Conservation (phyloP, 495 filamentous ascomycete species). For the Tuber melanosporum region DNA sequence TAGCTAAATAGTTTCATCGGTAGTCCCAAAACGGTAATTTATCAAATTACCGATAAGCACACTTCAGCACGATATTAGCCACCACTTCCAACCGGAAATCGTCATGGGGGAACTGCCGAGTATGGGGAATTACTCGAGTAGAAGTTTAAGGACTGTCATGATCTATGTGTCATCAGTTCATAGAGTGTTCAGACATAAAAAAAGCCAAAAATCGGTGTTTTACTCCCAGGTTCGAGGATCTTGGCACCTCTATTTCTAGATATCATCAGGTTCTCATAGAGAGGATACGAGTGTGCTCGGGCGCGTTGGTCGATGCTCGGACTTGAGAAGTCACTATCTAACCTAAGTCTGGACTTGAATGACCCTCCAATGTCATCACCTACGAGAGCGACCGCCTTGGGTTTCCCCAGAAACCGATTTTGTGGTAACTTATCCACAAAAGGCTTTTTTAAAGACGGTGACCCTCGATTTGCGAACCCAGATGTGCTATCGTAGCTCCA, state of each 20-base stretch:
- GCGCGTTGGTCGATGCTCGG: neutral
- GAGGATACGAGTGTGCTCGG: neutral
- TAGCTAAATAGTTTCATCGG: neutral
- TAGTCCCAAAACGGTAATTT: neutral
- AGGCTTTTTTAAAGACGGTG: neutral
- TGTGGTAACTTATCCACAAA: neutral
- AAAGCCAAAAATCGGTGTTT: no score
- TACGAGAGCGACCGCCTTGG: neutral
- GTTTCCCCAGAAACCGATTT: neutral
- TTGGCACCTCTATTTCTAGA: no score
- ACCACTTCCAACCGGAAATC: neutral
- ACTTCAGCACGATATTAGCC: neutral
- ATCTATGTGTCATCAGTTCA: neutral
- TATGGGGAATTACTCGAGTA: neutral
- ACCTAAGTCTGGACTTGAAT: neutral
- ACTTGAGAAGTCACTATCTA: neutral
- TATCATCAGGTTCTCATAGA: neutral
- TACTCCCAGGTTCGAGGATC: no score
- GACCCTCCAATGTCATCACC: neutral
- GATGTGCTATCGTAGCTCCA: neutral
- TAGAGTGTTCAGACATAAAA: no score
- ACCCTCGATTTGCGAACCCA: neutral
- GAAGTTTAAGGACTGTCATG: neutral
- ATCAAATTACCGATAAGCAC: neutral
- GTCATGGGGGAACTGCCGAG: neutral